These are phyloP conservation scores for Phytophthora colocasiae DNA, from an alignment of 352 stramenopile genomes.

Conservation along the genomic window DNA sequence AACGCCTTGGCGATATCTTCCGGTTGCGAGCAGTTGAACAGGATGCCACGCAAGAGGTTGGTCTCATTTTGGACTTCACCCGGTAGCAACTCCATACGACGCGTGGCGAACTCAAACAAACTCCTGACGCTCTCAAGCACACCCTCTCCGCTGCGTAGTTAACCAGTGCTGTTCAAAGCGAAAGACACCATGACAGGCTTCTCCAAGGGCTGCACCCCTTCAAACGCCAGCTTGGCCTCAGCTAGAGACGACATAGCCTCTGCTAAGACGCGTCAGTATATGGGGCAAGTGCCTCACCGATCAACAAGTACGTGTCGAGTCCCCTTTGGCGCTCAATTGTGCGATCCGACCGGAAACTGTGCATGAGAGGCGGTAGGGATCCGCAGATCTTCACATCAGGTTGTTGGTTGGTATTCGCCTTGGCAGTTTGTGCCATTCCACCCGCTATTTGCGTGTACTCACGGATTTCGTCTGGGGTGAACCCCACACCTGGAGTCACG, in stretches of 20 bases:
- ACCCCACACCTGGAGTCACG: conserved; percentile 87
- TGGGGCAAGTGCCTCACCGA: conserved; percentile 75
- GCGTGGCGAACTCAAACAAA: conserved; percentile 53
- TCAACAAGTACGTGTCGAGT: conserved; percentile 76
- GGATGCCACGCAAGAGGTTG: conserved; percentile 65
- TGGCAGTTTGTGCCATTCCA: conserved; percentile 66
- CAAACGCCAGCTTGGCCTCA: conserved; percentile 85
- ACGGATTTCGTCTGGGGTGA: conserved; percentile 77
- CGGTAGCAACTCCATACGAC: conserved; percentile 16
- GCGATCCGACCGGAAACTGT: conserved; percentile 89
- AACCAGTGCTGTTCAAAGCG: conserved; percentile 74
- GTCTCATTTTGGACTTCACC: conserved; percentile 19
- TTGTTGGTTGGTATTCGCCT: conserved; percentile 31
- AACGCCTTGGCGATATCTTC: conserved; percentile 92
- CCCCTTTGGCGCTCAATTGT: conserved; percentile 79
- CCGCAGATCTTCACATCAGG: conserved; percentile 72
- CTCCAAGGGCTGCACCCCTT: conserved; percentile 67
- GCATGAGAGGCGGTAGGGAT: conserved; percentile 91
- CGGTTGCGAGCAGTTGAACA: conserved; percentile 94
- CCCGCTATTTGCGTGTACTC: conserved; percentile 71
- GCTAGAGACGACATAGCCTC: conserved; percentile 92
- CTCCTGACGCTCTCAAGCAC: conserved; percentile 58
- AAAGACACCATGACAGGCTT: conserved; percentile 89
- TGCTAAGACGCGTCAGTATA: conserved; percentile 84
- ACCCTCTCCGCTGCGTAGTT: conserved; percentile 83